A percentile compares a stretch with the other conserved stretches of the same genome.
Conservation (phyloP, 176 grass and related monocot genomes). For the Pontederia crassipes region DNA sequence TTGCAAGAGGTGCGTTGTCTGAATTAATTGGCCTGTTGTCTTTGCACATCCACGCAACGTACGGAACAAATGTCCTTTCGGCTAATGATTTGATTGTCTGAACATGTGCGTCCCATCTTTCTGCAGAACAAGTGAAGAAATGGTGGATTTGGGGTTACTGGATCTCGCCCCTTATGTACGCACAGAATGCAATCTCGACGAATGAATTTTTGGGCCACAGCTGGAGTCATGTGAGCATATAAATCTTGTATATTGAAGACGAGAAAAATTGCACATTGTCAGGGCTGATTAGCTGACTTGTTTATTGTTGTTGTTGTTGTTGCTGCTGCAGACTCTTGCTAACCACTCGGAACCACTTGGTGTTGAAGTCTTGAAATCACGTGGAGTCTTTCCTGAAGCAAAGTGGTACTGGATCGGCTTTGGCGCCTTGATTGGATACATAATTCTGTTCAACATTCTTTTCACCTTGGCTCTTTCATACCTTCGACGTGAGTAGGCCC, state of each 20-base stretch:
- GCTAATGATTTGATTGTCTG: background rate
- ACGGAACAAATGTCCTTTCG: background rate
- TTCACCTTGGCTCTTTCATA: background rate
- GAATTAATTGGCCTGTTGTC: background rate
- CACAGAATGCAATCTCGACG: constrained; percentile 61
- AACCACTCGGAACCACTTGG: background rate
- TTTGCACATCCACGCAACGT: too few relatives aligned
- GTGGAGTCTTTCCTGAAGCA: background rate
- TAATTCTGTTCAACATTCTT: background rate
- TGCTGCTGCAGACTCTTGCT: background rate
- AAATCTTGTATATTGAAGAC: background rate
- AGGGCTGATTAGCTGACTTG: too few relatives aligned
- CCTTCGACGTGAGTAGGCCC: background rate
- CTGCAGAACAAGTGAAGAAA: constrained; percentile 55
- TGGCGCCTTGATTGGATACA: constrained; percentile 1
- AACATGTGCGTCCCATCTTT: background rate
- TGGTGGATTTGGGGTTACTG: constrained; percentile 98
- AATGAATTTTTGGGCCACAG: constrained; percentile 65
- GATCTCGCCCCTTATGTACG: constrained; percentile 68
- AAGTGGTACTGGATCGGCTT: constrained; percentile 8
- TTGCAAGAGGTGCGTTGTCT: constrained; percentile 46
- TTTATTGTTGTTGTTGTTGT: too few relatives aligned
- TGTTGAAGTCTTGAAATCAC: background rate
- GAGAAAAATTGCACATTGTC: background rate
- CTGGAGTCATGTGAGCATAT: constrained; percentile 48